Base-by-base conservation (phyloP, 495 filamentous ascomycete genomes). In the Aspergillus haitiensis region DNA sequence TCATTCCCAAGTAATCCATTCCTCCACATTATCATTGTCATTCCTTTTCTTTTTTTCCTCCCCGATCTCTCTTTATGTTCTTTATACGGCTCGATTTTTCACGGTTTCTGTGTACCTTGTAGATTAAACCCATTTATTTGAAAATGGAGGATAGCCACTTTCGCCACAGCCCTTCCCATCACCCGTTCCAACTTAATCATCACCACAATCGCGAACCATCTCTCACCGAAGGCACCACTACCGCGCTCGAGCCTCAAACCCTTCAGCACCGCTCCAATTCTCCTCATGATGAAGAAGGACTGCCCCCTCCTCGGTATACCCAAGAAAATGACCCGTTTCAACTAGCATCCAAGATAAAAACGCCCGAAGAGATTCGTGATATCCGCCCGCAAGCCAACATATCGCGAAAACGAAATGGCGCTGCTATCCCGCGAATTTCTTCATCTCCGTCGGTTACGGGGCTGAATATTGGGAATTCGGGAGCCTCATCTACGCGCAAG, bases 341-440 rank as follows among this genome's bases (percentile, higher is more conserved):
- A 58, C 85, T 98, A 2, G 88, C 91, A 3, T 84, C 84, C 6
- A 86, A 83, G 44, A 81, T 93, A 59, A 98, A 97, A 75, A 81
- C 89, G 37, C 75, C 85, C 12, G 82, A 81, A 15, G 91, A 98
- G 71, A 86, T 98, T 60, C 82, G 85, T 18, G 78, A 82, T 56
- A 93, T 98, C 62, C 85, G 85, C 59, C 61, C 61, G 31, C 67
- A 60, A 34, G 90, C 91, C 47, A 96, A 93, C 68, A 92, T 84
- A 18, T 87, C 88, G 6, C 84, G 88, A 51, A 96, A 94, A 73
- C 86, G 90, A 32, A 82, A 84, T 61, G 74, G 70, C 2, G n/a
- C 51, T 10, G n/a, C 55, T 37, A 40, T 42, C 39, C 39, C 51
- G 7, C 58, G 31, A 8, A 21, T 46, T 31, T 45, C 47, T 7